phyloP scores from a whole-genome alignment of 805 yeast species.

The Metschnikowia cerradonensis region DNA sequence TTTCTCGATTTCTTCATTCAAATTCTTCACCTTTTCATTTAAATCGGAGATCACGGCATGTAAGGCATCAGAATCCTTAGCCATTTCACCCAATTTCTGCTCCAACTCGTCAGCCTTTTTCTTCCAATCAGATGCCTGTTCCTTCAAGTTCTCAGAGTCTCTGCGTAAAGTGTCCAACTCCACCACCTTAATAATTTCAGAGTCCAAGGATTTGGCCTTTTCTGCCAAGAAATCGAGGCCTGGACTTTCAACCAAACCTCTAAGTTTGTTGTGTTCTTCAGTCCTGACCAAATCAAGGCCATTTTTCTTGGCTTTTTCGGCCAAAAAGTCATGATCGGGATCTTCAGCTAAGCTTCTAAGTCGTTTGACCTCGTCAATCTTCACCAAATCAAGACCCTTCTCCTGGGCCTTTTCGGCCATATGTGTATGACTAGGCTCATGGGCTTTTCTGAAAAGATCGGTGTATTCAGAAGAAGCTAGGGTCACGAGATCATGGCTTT shows the following conservation, averaged over 20 bases:
- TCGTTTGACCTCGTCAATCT: conserved; percentile 3
- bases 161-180: background rate
- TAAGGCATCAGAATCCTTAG: background rate
- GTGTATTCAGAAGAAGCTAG: conserved; percentile 32
- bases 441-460: conserved; percentile 25
- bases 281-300: conserved; percentile 3
- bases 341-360: conserved; percentile 5
- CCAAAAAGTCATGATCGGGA: conserved; percentile 8
- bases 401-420: conserved; percentile 15
- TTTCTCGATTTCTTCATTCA: background rate
- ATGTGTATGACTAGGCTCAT: conserved; percentile 26
- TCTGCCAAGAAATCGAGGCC: background rate
- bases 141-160: background rate
- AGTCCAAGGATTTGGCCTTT: conserved; percentile 6
- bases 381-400: conserved; percentile 8
- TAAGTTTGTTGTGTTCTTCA: conserved; percentile 6
- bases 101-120: background rate
- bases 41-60: no score
- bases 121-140: background rate
- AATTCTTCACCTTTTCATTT: background rate
- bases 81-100: background rate
- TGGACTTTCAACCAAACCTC: conserved; percentile 5
- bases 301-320: conserved; percentile 4
- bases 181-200: background rate
- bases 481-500: conserved; percentile 28